Percentiles rank a stretch among this genome's conserved stretches.
These are phyloP conservation scores for Intubia oerlemansii DNA, from an alignment of 2,329 filamentous ascomycete species.

Conservation along the genomic window DNA sequence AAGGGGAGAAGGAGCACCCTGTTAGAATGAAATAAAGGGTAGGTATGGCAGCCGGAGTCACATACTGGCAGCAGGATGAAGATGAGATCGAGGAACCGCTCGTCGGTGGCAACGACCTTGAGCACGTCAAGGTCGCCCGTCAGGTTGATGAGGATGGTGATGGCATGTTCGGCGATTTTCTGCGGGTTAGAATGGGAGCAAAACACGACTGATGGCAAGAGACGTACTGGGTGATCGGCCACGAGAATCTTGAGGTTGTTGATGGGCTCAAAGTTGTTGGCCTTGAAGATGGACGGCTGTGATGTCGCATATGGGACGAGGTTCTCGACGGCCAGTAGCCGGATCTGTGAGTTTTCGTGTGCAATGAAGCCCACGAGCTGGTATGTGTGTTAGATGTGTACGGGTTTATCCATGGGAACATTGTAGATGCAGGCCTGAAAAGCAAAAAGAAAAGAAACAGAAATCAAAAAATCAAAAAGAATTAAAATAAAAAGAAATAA, in stretches of 20 bases:
- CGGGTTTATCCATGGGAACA: too few species aligned
- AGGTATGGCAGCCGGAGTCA: too few species aligned
- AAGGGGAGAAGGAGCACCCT: too few species aligned
- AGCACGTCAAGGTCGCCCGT: constrained; percentile 59
- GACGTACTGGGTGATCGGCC: constrained; percentile 56
- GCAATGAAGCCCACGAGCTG: constrained; percentile 86
- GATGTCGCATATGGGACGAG: constrained; percentile 61
- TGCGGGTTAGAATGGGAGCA: constrained; percentile 14
- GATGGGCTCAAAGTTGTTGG: constrained; percentile 53
- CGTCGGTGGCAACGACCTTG: constrained; percentile 51
- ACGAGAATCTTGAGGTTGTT: constrained; percentile 75
- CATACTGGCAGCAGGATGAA: constrained; percentile 53
- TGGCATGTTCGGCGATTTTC: constrained; percentile 80
- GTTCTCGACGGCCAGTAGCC: constrained; percentile 68
- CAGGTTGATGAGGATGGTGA: constrained; percentile 78
- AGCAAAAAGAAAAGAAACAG: too few species aligned
- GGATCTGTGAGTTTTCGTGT: constrained; percentile 78
- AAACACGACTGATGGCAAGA: too few species aligned
- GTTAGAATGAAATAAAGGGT: too few species aligned
- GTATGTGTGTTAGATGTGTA: neutral
- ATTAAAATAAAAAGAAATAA: neutral
- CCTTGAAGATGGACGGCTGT: constrained; percentile 68
- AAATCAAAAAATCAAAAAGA: neutral
- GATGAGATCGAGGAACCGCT: constrained; percentile 57
- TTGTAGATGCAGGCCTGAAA: too few species aligned